A percentile compares a stretch with the other conserved stretches of the same genome.
phyloP scores from a whole-genome alignment of 345 rosid genomes.

The Rhodamnia rubescens region DNA sequence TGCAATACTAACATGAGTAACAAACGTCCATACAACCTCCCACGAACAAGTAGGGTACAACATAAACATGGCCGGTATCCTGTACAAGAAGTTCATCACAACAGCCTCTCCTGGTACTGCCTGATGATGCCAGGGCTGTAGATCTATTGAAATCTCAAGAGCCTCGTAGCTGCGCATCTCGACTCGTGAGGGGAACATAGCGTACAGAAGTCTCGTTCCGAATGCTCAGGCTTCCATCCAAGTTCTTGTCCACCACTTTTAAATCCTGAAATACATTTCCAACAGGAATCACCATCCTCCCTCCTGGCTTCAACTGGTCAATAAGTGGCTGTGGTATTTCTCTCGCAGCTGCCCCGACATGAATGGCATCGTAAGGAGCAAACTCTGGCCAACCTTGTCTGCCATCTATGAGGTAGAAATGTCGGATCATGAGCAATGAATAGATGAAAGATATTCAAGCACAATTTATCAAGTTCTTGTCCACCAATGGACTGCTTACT shows the following conservation, averaged over 20 bases:
- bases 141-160: neutral
- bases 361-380: constrained; percentile 89
- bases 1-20: neutral
- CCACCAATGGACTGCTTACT: neutral
- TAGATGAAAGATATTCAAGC: neutral
- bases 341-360: constrained; percentile 95
- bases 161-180: constrained; percentile 59
- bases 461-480: neutral
- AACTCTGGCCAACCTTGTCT: constrained; percentile 80
- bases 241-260: constrained; percentile 63
- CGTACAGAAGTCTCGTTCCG: constrained; percentile 65
- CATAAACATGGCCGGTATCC: neutral
- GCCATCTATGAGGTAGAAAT: constrained; percentile 47
- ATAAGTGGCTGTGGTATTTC: constrained; percentile 80
- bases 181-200: constrained; percentile 91
- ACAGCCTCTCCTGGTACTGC: neutral
- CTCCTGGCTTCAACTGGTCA: constrained; percentile 93
- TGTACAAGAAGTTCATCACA: neutral
- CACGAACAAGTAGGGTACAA: neutral
- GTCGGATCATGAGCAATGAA: neutral
- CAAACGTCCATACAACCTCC: neutral
- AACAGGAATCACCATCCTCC: constrained; percentile 94
- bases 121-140: neutral
- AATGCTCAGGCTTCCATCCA: constrained; percentile 63
- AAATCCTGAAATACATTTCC: constrained; percentile 77